Evolutionary conservation across 345 rosid genomes (phyloP).

Genomic region (Eucalyptus brandiana): DNA sequence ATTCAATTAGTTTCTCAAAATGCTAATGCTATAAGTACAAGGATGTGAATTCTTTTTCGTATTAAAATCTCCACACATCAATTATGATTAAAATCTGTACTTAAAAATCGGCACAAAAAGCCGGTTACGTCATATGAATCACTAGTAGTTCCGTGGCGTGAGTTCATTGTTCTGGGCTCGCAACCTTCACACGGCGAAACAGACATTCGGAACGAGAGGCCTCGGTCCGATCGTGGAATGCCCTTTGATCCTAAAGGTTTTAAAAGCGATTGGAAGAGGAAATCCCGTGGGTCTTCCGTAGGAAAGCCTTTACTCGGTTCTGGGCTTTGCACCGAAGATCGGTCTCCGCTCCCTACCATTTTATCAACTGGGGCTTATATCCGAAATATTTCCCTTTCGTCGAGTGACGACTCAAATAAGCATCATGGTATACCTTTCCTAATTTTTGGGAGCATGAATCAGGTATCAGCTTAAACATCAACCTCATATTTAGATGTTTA

Average conservation of each 20-base stretch:
- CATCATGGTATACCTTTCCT: neutral
- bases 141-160: neutral
- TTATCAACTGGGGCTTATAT: neutral
- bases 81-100: too few species aligned
- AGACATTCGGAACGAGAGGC: neutral
- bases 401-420: neutral
- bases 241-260: neutral
- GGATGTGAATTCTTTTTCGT: too few species aligned
- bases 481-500: neutral
- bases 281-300: neutral
- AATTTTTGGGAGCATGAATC: neutral
- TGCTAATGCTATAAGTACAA: too few species aligned
- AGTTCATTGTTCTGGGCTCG: neutral
- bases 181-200: neutral
- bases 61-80: neutral
- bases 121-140: neutral
- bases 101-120: too few species aligned
- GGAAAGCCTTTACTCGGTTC: neutral
- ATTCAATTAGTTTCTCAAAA: neutral
- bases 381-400: neutral
- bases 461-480: neutral
- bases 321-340: neutral
- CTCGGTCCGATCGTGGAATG: neutral
- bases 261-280: neutral
- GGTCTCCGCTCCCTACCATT: neutral